Percentiles rank a stretch among this genome's conserved stretches.
phyloP scores from a whole-genome alignment of 1,139 yeast species.

The Pichia sp. region DNA sequence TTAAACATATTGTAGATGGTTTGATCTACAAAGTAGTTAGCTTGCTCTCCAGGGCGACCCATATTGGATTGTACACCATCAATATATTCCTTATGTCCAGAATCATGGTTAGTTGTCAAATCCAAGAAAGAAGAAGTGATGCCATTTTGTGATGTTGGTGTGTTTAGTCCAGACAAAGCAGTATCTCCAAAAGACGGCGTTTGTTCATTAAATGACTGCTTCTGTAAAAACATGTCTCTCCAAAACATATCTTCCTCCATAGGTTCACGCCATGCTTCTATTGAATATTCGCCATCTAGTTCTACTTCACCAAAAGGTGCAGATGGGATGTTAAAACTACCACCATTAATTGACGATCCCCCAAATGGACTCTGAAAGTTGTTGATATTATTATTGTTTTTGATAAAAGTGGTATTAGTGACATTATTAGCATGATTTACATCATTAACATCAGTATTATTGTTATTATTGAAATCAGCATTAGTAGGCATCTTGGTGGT shows the following conservation, averaged over 20 bases:
- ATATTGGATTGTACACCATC: background rate
- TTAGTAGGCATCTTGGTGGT: no score
- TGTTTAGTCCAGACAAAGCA: background rate
- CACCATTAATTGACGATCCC: background rate
- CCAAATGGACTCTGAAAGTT: no score
- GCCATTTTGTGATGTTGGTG: no score
- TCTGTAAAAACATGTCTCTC: slow-evolving; percentile 8
- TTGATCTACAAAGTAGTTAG: slow-evolving; percentile 15
- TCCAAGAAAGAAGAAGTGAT: no score
- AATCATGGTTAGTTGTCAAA: no score
- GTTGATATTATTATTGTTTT: no score
- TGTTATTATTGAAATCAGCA: no score
- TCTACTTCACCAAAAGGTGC: background rate
- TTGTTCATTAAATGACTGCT: background rate
- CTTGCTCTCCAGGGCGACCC: background rate
- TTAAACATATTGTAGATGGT: slow-evolving; percentile 18
- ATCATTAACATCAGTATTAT: background rate
- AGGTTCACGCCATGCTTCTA: slow-evolving; percentile 5
- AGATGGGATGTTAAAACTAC: background rate
- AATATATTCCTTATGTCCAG: no score
- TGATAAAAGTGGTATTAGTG: background rate
- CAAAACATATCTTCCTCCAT: slow-evolving; percentile 11
- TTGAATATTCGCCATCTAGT: background rate
- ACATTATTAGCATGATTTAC: background rate
- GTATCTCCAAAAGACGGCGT: background rate